Evolutionary conservation across 2,329 filamentous ascomycete genomes (phyloP), one percentile per base, ranked within the genome.

Genomic region (Ophiostoma triangulosporum): DNA sequence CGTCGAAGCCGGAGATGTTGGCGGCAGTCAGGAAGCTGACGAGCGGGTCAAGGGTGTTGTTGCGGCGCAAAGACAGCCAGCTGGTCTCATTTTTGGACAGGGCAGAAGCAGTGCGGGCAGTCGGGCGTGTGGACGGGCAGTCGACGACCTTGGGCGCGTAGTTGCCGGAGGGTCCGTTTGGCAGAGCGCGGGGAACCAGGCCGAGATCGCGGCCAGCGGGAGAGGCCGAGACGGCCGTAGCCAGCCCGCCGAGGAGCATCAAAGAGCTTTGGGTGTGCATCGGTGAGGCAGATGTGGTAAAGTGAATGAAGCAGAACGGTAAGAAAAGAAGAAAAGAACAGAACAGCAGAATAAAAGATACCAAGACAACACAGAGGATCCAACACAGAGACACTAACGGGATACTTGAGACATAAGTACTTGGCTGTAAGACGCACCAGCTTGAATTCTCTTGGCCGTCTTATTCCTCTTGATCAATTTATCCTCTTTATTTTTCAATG

Each of bases 1-100:
- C 83, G 66, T 95, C 83, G 57, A 96, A 91, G 56, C 77, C 80
- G n/a, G 77, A 69, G 57, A 97, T 90, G 61, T 80, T 80, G 62
- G 87, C 74, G 55, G 85, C 78, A 17, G 71, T 71, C 51, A 97
- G 74, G 59, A 95, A 81, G 17, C 84, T 75, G 53, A 75, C 78
- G 76, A 96, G 83, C n/a, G 87, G 81, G 9, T 79, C 68, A 17
- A 90, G 69, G 0, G 88, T 94, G 58, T 83, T 83, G 57, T 80
- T 78, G 58, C 88, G 78, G 55, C 91, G 79, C 56, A 73, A 73
- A 50, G 78, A 64, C 14, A 95, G 73, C 88, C 90, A 96, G 63
- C 76, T 70, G 36, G 73, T 75, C 70, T 96, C 91, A 54, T 83
- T 73, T 15, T 72, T 61, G 3, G 87, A 91, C 9, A 95, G 69